phyloP scores from a whole-genome alignment of 2,329 filamentous ascomycete species.

The Aureobasidium sp. region DNA sequence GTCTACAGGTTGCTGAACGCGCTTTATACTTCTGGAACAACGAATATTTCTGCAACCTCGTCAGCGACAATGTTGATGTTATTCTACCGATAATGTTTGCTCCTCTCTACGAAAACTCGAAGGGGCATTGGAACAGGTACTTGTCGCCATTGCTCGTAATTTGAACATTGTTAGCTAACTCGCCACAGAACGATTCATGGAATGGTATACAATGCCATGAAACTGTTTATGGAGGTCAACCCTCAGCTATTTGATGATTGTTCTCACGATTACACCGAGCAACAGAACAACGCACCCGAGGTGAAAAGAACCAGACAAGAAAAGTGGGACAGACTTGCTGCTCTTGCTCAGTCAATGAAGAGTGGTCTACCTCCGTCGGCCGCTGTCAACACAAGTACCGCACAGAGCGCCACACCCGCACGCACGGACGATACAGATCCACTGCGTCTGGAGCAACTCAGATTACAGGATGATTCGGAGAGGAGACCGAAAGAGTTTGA shows the following conservation, averaged over 20 bases:
- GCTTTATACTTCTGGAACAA: slow-evolving; percentile 99
- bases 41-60: slow-evolving; percentile 98
- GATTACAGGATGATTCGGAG: slow-evolving; percentile 71
- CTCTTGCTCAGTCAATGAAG: slow-evolving; percentile 68
- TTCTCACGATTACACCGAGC: slow-evolving; percentile 94
- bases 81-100: slow-evolving; percentile 99
- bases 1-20: slow-evolving; percentile 71
- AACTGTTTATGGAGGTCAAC: slow-evolving; percentile 99
- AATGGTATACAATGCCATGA: slow-evolving; percentile 99
- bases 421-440: slow-evolving; percentile 69
- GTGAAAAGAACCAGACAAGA: slow-evolving; percentile 74
- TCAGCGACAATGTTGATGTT: slow-evolving; percentile 97
- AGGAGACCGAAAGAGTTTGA: slow-evolving; percentile 34
- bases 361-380: slow-evolving; percentile 31
- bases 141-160: background rate
- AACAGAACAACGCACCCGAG: slow-evolving; percentile 84
- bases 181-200: slow-evolving; percentile 82
- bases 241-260: slow-evolving; percentile 97
- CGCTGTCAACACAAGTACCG: slow-evolving; percentile 20
- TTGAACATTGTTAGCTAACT: slow-evolving; percentile 10
- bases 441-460: slow-evolving; percentile 76
- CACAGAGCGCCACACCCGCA: slow-evolving; percentile 36
- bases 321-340: slow-evolving; percentile 81
- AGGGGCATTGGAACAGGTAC: slow-evolving; percentile 98
- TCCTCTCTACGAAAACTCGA: slow-evolving; percentile 95